phyloP scores from a whole-genome alignment of 2,329 filamentous ascomycete genomes.

The Colletotrichum cordylinicola region DNA sequence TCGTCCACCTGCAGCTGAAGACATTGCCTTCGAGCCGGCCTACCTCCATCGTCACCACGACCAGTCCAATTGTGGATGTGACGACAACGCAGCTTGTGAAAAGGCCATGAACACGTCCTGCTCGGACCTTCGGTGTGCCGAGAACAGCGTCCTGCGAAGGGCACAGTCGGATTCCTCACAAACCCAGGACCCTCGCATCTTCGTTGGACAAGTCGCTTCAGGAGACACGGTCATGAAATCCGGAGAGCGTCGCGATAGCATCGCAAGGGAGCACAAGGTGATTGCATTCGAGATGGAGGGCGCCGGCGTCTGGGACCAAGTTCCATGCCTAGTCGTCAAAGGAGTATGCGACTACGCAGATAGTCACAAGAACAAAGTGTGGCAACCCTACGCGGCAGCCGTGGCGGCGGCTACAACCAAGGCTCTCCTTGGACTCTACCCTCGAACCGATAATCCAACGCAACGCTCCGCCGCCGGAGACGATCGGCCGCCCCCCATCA shows the following conservation, averaged over 20 bases:
- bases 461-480: neutral
- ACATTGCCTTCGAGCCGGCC: slow-evolving; percentile 30
- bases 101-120: slow-evolving; percentile 26
- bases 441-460: neutral
- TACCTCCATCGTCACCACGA: slow-evolving; percentile 35
- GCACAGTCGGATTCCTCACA: neutral
- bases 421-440: slow-evolving; percentile 25
- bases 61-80: neutral
- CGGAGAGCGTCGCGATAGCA: slow-evolving; percentile 36
- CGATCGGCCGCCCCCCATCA: neutral
- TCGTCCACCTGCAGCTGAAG: slow-evolving; percentile 30
- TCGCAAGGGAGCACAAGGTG: slow-evolving; percentile 30
- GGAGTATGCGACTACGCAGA: slow-evolving; percentile 45
- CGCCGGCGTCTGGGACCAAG: slow-evolving; percentile 33
- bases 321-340: slow-evolving; percentile 44
- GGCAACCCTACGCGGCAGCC: slow-evolving; percentile 42
- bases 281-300: slow-evolving; percentile 42
- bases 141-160: slow-evolving; percentile 11
- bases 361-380: slow-evolving; percentile 41
- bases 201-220: slow-evolving; percentile 35
- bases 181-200: neutral
- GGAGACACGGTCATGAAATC: slow-evolving; percentile 46
- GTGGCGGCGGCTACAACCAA: slow-evolving; percentile 37
- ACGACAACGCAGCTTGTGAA: slow-evolving; percentile 24
- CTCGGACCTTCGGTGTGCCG: slow-evolving; percentile 31